phyloP scores from a whole-genome alignment of 352 stramenopile genomes.

The Stramenopiles sp. region DNA sequence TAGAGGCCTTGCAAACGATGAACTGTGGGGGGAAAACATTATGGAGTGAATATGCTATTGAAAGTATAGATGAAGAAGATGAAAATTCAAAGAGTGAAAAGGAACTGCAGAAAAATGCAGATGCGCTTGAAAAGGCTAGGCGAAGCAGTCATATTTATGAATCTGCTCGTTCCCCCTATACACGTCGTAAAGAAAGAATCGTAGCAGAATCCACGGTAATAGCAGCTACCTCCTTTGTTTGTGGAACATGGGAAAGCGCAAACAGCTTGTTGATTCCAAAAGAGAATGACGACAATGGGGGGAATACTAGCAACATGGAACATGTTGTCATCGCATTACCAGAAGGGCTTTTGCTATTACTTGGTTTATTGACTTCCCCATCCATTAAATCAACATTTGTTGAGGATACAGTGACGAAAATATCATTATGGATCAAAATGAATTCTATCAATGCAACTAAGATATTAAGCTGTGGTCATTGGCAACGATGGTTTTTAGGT shows the following conservation, averaged over 20 bases:
- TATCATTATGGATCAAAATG: background rate
- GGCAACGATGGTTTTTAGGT: background rate
- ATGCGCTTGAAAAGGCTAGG: background rate
- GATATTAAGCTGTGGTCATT: background rate
- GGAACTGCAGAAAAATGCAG: background rate
- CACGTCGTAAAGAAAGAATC: background rate
- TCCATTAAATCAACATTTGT: background rate
- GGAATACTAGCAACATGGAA: no score
- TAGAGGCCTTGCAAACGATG: background rate
- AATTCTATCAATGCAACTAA: background rate
- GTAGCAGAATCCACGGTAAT: background rate
- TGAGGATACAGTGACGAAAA: background rate
- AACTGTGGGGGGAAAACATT: background rate
- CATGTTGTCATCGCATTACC: background rate
- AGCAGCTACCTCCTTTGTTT: background rate
- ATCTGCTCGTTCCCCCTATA: background rate
- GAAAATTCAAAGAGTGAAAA: no score
- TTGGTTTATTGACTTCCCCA: background rate
- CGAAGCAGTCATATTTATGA: no score
- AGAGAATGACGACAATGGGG: no score
- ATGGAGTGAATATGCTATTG: background rate
- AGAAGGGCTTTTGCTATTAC: background rate
- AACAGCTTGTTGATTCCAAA: no score
- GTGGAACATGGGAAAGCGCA: background rate
- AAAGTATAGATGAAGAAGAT: background rate